These are phyloP conservation scores for Turritis glabra DNA, from an alignment of 345 rosid genomes.

Conservation along the genomic window DNA sequence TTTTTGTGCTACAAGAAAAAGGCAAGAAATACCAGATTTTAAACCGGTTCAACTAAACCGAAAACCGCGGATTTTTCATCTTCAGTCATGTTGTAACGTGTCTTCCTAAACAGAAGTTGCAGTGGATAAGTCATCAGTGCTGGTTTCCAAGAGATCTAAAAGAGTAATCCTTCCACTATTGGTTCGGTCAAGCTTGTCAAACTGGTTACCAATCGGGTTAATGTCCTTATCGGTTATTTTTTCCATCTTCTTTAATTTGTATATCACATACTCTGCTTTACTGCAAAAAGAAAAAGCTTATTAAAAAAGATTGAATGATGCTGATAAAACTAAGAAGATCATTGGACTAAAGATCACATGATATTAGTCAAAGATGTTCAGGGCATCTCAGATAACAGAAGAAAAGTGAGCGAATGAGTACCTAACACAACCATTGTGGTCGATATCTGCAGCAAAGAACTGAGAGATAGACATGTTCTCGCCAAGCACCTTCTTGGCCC, in stretches of 20 bases:
- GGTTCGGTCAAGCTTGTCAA: constrained; percentile 68
- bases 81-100: constrained; percentile 7
- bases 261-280: constrained; percentile 73
- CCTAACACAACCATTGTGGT: constrained; percentile 85
- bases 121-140: constrained; percentile 9
- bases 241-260: constrained; percentile 80
- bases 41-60: neutral
- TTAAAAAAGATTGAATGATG: neutral
- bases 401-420: constrained; percentile 7
- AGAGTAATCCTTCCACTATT: constrained; percentile 80
- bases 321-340: neutral
- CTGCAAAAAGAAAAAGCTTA: constrained; percentile 35
- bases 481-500: constrained; percentile 78
- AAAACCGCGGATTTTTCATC: neutral
- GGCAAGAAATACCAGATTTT: neutral
- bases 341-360: neutral
- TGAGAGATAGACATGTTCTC: constrained; percentile 81
- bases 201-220: constrained; percentile 40
- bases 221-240: constrained; percentile 69
- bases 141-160: constrained; percentile 59
- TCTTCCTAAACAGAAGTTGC: constrained; percentile 16
- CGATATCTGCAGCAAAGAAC: constrained; percentile 87
- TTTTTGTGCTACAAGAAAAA: neutral
- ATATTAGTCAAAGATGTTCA: neutral
- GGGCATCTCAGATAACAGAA: neutral